Evolutionary conservation across 805 yeast genomes (phyloP), one percentile per base, ranked within the genome.

Genomic region (Saccharomycopsis javanensis): DNA sequence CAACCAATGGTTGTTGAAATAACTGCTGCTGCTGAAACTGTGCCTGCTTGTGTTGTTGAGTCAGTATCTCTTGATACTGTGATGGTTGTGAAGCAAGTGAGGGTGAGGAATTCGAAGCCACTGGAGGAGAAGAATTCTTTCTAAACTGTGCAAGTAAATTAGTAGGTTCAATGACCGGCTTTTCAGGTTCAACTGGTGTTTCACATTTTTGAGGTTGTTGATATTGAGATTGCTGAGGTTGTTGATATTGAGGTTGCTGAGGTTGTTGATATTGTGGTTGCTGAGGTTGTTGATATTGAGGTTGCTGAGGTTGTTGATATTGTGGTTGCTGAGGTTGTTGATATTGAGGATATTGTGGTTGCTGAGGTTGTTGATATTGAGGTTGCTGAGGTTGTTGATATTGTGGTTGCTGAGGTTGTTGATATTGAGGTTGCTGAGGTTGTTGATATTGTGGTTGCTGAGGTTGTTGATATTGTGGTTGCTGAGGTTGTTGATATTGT

Each of bases 1-100:
- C n/a, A 20, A 57, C 54, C 61, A 10, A 23, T 10, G 51, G 55
- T n/a, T 58, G 61, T 27, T 51, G 55, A 16, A 3, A 15, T 15
- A 45, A 10, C 23, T 23, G 28, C n/a, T n/a, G 42, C 25, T 30
- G 56, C 27, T 54, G 56, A 16, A 25, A 33, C 18, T 45, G 56
- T 18, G 23, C 13, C 51, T 30, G 56, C 16, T 45, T 27, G 7
- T 27, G 52, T 10, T n/a, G 42, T 46, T 54, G 56, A 10, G 7
- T 10, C n/a, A 42, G 33, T 18, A 11, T 27, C 27, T 50, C 50
- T 57, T 25, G 57, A 16, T 38, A 35, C 57, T 35, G 46, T 4
- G 48, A 57, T 27, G 25, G 51, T 10, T 30, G 54, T 10, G 8
- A 27, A 33, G 27, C 30, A 28, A 33, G 28, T 7, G 23, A 11